Evolutionary conservation across 768 basidiomycete species (phyloP).

Genomic region (Leccinum sublutescens): DNA sequence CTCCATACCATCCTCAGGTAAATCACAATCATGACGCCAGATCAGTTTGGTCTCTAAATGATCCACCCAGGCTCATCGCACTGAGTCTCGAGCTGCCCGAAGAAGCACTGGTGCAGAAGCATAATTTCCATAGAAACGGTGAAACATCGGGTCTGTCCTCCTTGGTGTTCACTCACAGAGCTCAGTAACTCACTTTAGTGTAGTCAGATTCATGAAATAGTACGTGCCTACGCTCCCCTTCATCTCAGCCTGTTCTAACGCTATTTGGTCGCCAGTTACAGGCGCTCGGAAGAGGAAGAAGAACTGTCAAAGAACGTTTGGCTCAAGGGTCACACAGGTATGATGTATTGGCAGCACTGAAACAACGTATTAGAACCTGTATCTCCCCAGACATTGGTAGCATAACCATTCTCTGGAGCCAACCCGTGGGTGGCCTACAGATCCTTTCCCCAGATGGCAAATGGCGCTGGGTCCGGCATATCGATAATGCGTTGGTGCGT

Average conservation of each 20-base stretch:
- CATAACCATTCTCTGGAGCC: constrained; percentile 57
- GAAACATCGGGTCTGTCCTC: constrained; percentile 37
- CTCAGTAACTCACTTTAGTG: background rate
- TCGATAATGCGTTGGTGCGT: constrained; percentile 56
- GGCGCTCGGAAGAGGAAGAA: constrained; percentile 49
- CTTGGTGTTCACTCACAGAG: background rate
- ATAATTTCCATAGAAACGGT: constrained; percentile 39
- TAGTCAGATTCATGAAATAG: constrained; percentile 69
- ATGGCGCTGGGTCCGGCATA: constrained; percentile 59
- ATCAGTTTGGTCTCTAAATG: background rate
- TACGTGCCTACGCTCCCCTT: constrained; percentile 22
- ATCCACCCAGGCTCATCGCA: constrained; percentile 41
- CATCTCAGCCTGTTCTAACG: background rate
- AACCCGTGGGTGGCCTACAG: constrained; percentile 57
- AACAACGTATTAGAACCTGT: background rate
- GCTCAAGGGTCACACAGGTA: constrained; percentile 61
- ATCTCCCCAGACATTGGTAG: constrained; percentile 45
- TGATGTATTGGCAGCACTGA: background rate
- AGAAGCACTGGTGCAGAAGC: constrained; percentile 48
- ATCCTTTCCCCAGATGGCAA: constrained; percentile 50
- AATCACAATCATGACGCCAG: background rate
- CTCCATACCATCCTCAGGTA: constrained; percentile 48
- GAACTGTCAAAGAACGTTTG: constrained; percentile 50
- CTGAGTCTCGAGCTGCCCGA: constrained; percentile 53
- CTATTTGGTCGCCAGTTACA: constrained; percentile 37